phyloP scores from a whole-genome alignment of 768 basidiomycete genomes.

The Mycena metata region DNA sequence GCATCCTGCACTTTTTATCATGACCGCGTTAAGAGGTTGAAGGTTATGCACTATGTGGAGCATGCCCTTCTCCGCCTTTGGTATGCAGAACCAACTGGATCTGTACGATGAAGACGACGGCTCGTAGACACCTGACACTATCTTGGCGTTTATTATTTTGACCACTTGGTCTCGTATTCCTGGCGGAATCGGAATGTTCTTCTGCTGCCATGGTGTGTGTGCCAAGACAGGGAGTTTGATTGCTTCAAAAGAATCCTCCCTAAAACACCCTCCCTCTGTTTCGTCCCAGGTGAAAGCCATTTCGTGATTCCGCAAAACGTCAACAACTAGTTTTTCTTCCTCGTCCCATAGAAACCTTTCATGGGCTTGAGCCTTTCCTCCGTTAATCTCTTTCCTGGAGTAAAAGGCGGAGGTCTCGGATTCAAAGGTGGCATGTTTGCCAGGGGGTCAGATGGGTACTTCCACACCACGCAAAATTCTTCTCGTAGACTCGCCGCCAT shows the following conservation, averaged over 20 bases:
- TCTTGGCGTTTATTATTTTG: neutral
- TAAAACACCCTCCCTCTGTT: conserved; percentile 35
- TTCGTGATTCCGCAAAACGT: neutral
- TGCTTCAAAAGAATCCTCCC: conserved; percentile 38
- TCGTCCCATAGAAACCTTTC: neutral
- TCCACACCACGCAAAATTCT: too few relatives aligned
- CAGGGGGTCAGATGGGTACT: too few relatives aligned
- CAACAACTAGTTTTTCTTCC: neutral
- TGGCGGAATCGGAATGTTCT: conserved; percentile 25
- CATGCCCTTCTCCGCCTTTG: neutral
- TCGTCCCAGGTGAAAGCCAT: conserved; percentile 35
- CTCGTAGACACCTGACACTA: neutral
- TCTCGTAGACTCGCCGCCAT: too few relatives aligned
- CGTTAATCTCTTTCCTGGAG: too few relatives aligned
- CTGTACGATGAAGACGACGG: neutral
- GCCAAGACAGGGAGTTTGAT: conserved; percentile 38
- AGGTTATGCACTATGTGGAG: conserved; percentile 1
- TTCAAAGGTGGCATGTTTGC: too few relatives aligned
- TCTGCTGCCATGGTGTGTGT: conserved; percentile 41
- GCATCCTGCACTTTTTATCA: neutral
- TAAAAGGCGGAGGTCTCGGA: too few relatives aligned
- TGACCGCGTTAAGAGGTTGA: neutral
- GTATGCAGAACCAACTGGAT: conserved; percentile 2
- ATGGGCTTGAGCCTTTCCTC: neutral
- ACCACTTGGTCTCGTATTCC: too few relatives aligned